Evolutionary conservation across 1,284 basidiomycete species (phyloP), one percentile per base, ranked within the genome.

Genomic region (Sanghuangporus baumii): DNA sequence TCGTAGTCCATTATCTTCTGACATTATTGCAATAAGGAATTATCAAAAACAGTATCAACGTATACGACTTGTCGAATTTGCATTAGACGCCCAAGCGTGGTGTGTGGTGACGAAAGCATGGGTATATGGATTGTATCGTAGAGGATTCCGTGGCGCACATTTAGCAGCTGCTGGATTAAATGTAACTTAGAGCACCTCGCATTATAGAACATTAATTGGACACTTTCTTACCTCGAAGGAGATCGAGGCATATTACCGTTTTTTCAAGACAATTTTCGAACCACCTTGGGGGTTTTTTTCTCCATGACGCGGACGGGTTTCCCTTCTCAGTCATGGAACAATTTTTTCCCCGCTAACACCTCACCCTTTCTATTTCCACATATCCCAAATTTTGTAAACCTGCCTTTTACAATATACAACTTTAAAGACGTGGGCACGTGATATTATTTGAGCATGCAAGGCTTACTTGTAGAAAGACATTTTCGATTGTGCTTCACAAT

Each of bases 41-140:
- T 91, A 81, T 69, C 76, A 85, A 69, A 82, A 71, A 60, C 74
- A 76, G 12, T 86, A 86, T 66, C 75, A 78, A 20, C 73, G 75
- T 34, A 70, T 91, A 63, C 75, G 78, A 8, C 60, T 87, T 14
- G 66, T 81, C 1, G 90, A 92, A 70, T 74, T 74, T 12, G 72
- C 80, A 56, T 83, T 95, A 82, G 93, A 96, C 71, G 66, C 82
- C 1, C 77, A 85, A 48, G 92, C 88, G 0, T 79, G 80, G 57
- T 64, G 78, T 23, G 79, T 87, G 18, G 89, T 86, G 67, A 76
- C 78, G 46, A 72, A 72, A 43, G 85, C 89, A 14, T 95, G 91
- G 91, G 38, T 88, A 14, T 73, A 77, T 54, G 90, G 90, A 0
- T 73, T 91, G 55, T 70, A 71, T 55, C 78, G 73, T 11, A 78